phyloP scores from a whole-genome alignment of 257 asterid species.

The Penstemon eatonii region DNA sequence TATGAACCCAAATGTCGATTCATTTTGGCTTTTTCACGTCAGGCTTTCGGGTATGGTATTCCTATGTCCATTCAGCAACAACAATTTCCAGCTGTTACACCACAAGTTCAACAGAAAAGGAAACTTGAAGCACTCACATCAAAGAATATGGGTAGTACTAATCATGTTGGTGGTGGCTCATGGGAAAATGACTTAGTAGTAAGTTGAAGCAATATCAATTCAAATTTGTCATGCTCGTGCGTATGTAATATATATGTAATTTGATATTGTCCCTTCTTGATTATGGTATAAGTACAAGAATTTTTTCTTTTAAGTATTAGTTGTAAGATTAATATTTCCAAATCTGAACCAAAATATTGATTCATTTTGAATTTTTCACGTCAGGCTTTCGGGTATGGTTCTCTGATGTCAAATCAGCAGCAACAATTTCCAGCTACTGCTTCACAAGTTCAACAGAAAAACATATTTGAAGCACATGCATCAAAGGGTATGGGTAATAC shows the following conservation, averaged over 20 bases:
- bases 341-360: not conserved
- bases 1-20: not conserved
- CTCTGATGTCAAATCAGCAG: conserved; percentile 21
- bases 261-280: too few species aligned
- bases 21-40: not conserved
- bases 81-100: too few species aligned
- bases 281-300: too few species aligned
- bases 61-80: too few species aligned
- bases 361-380: not conserved
- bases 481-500: conserved; percentile 15
- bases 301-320: too few species aligned
- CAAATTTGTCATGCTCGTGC: not conserved
- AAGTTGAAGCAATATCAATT: conserved; percentile 15
- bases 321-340: not conserved
- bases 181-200: conserved; percentile 1
- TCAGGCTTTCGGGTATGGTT: conserved; percentile 2
- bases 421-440: conserved; percentile 10
- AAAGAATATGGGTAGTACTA: not conserved
- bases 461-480: conserved; percentile 7
- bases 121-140: too few species aligned
- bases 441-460: conserved; percentile 10
- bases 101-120: too few species aligned
- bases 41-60: too few species aligned
- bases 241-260: too few species aligned
- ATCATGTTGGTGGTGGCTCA: conserved; percentile 4